Base-by-base conservation (phyloP, 1,139 yeast genomes). In the Blastobotrys illinoisensis region DNA sequence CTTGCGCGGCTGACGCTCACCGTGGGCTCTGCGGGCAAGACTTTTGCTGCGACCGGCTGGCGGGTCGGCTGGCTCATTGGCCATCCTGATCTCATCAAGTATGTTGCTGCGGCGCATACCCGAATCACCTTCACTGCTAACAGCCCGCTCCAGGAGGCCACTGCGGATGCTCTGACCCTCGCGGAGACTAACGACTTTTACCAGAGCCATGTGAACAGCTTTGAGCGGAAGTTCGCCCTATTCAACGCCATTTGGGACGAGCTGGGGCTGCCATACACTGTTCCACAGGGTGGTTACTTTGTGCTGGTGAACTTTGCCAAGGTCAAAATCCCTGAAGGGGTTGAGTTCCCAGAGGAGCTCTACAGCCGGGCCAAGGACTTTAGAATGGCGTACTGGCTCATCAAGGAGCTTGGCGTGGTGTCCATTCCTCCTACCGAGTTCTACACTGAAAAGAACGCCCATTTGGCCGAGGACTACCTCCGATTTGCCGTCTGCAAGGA, bases 21-120 rank as follows among this genome's bases (percentile, higher is more conserved):
- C 5, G 95, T 93, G 18, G 98, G 98, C 0, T 88, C 97, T 28
- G 99, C 97, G 5, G 99, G 99, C 58, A 93, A 93, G 72, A 85
- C 96, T 0, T 93, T 93, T 74, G 96, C 97, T 23, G 97, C 97
- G 46, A 93, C 99, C 23, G 99, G 99, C 54, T 93, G 98, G 97
- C 83, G 99, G 75, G 81, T 93, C 54, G 99, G 99, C 53, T 93
- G 95, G 93, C 79, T 91, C 44, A 85, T 91, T 60, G 98, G 97
- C 5, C 86, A 88, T 52, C 79, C 88, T n/a, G 86, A 85, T 23
- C 76, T 91, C 62, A 78, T 93, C 65, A 83, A 85, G 61, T 88
- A 87, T 67, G 96, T 85, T 2, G 79, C 90, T 9, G 83, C 88
- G 40, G 99, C 98, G 1, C 97, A 93, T 71, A 89, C 97, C 1